A percentile compares a stretch with the other conserved stretches of the same genome.
phyloP scores from a whole-genome alignment of 2,329 filamentous ascomycete species.

The Penicillium sp. region DNA sequence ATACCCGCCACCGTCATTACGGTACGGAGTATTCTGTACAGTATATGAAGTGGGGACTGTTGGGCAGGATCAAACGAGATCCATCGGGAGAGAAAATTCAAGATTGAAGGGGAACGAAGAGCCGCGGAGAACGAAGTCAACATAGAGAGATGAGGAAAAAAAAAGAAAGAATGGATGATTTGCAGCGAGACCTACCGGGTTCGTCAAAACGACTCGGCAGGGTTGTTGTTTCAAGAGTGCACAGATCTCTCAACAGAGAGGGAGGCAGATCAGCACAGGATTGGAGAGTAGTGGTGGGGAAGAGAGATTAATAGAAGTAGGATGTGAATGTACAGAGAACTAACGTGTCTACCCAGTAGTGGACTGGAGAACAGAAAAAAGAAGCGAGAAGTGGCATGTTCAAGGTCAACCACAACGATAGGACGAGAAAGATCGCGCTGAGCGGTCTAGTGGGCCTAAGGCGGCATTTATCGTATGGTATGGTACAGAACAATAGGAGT shows the following conservation, averaged over 20 bases:
- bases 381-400: background rate
- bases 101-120: background rate
- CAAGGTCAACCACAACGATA: background rate
- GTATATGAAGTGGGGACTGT: background rate
- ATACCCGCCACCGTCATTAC: constrained; percentile 1
- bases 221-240: constrained; percentile 6
- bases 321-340: no score
- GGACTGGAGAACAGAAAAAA: background rate
- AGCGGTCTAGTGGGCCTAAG: background rate
- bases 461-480: background rate
- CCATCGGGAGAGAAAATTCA: background rate
- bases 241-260: constrained; percentile 4
- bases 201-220: background rate
- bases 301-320: background rate
- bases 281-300: constrained; percentile 3
- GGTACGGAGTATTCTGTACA: no score
- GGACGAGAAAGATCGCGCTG: background rate
- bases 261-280: constrained; percentile 2
- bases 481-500: background rate
- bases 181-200: background rate
- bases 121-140: background rate
- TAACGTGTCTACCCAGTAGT: background rate
- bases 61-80: constrained; percentile 1
- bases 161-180: background rate
- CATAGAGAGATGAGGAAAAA: background rate